Percentiles rank a stretch among this genome's conserved stretches.
Conservation (phyloP, 129 eudicot genomes). For the Oenanthe sinensis region DNA sequence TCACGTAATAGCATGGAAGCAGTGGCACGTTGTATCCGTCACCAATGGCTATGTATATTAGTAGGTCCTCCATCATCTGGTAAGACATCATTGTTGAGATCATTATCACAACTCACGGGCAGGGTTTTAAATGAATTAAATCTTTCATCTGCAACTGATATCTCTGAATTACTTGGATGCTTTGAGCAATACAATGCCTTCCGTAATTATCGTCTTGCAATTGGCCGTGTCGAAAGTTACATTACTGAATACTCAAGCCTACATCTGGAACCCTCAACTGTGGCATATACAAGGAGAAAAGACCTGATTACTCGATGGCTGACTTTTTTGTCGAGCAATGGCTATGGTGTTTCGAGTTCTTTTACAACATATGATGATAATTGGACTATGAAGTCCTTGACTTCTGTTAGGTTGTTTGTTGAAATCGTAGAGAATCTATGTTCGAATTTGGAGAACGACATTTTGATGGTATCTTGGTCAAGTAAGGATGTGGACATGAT, state of each 20-base stretch:
- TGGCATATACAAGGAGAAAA: conserved; percentile 29
- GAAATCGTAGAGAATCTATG: conserved; percentile 46
- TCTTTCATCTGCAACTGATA: conserved; percentile 90
- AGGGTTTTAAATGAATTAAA: conserved; percentile 74
- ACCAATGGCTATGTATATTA: conserved; percentile 79
- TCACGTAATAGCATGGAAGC: conserved; percentile 69
- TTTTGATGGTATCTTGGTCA: conserved; percentile 35
- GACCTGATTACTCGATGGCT: conserved; percentile 49
- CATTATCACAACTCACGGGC: conserved; percentile 75
- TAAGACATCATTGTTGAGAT: conserved; percentile 77
- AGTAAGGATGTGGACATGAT: conserved; percentile 45
- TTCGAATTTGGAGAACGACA: conserved; percentile 22
- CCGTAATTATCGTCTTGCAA: conserved; percentile 59
- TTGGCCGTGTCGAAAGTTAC: conserved; percentile 58
- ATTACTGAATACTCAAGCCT: conserved; percentile 54
- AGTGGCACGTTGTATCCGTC: conserved; percentile 58
- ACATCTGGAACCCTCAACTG: conserved; percentile 36
- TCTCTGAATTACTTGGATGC: conserved; percentile 87
- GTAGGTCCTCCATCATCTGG: conserved; percentile 93
- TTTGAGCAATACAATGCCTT: conserved; percentile 89
- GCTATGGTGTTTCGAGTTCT: conserved; percentile 26
- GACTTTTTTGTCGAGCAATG: conserved; percentile 42
- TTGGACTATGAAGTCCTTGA: conserved; percentile 25
- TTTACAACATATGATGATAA: conserved; percentile 24
- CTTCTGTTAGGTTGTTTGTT: conserved; percentile 34